Base-by-base conservation (phyloP, 495 filamentous ascomycete genomes). In the Cudoniella acicularis region DNA sequence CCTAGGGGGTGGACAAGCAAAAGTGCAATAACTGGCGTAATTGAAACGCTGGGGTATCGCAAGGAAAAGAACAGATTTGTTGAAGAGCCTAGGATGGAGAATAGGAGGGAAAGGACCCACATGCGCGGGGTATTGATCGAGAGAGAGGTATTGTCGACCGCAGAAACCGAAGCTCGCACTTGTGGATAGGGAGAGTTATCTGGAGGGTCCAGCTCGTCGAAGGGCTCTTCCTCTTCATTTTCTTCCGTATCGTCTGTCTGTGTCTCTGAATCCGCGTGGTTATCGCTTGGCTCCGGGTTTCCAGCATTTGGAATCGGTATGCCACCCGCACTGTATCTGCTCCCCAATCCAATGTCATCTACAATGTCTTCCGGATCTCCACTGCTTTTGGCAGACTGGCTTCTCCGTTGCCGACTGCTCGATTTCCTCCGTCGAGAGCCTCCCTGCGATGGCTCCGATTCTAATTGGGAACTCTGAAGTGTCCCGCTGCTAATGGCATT, bases 41-140 rank as follows among this genome's bases (percentile, higher is more conserved):
- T 92, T 18, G 87, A 83, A 69, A 94, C 88, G 66, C 88, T 91
- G 27, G 90, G 90, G 73, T 93, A 94, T 75, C 90, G 80, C 60
- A 94, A 72, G 30, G 87, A 84, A 74, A 94, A 90, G 70, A 94
- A 92, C 25, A 93, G 73, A 71, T 93, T 94, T 41, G 88, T 91
- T 1, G 88, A 86, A 36, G 88, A 91, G 49, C 90, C 90, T 20
- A 92, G 75, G 26, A 94, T 72, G 9, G 90, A 85, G 67, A 93
- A 96, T 11, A 94, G 64, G 6, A 89, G 76, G 20, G 89, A 90
- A 17, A 94, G 66, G 1, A 79, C 69, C 91, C 90, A 94, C 90
- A 94, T 96, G 36, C 90, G 87, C 17, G 90, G 84, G 1, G 91
- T 94, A 70, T 89, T 93, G 52, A 93, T 90, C 3, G 89, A 92